These are phyloP conservation scores for California macrophylla DNA, from an alignment of 441 rosid genomes.

Conservation along the genomic window DNA sequence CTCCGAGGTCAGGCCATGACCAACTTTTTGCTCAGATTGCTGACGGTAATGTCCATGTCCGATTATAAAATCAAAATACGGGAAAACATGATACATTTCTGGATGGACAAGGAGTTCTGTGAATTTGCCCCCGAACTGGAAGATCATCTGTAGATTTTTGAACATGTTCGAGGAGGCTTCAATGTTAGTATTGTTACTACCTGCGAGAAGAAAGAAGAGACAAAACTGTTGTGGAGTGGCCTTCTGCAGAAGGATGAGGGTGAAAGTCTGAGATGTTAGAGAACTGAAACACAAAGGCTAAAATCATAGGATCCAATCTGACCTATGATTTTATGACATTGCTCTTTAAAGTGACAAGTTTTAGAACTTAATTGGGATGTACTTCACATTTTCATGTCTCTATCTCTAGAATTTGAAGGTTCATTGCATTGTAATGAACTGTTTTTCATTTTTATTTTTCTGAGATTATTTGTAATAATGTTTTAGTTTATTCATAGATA, in stretches of 20 bases:
- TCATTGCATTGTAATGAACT: not conserved
- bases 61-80: not conserved
- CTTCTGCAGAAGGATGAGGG: not conserved
- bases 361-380: too few species aligned
- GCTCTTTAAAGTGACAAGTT: not conserved
- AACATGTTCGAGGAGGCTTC: slow-evolving; percentile 1
- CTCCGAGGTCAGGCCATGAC: not conserved
- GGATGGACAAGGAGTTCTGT: not conserved
- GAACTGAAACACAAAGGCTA: not conserved
- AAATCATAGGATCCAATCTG: not conserved
- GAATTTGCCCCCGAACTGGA: not conserved
- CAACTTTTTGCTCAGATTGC: not conserved
- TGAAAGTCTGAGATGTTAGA: not conserved
- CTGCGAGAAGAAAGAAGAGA: not conserved
- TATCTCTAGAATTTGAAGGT: not conserved
- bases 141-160: not conserved
- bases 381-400: not conserved
- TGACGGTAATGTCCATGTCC: not conserved
- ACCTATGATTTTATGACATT: not conserved
- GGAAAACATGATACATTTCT: not conserved
- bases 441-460: not conserved
- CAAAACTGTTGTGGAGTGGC: not conserved
- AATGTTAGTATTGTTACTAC: not conserved
- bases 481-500: too few species aligned
- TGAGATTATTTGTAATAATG: too few species aligned